Evolutionary conservation across 768 basidiomycete species (phyloP).

Genomic region (Trichaptum fuscoviolaceum): DNA sequence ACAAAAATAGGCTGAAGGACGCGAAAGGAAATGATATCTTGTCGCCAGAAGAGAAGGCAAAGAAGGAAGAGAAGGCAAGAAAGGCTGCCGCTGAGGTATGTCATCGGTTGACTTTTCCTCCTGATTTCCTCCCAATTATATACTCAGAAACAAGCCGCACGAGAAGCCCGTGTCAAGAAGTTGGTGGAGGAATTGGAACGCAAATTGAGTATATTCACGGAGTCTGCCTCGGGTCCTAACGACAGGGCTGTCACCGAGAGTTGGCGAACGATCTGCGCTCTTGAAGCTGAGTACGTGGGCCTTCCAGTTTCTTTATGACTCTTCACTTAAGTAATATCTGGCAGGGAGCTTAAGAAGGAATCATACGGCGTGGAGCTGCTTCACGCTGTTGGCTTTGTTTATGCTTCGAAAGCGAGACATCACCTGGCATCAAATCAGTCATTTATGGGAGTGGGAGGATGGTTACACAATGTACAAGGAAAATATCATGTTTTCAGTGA

Average conservation of each 20-base stretch:
- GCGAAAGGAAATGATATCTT: slow-evolving; percentile 40
- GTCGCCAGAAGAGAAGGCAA: slow-evolving; percentile 35
- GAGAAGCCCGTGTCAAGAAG: slow-evolving; percentile 69
- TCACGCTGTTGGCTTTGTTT: slow-evolving; percentile 83
- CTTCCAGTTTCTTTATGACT: slow-evolving; percentile 2
- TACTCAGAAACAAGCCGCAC: slow-evolving; percentile 69
- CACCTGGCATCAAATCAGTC: slow-evolving; percentile 69
- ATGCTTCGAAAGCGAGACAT: slow-evolving; percentile 77
- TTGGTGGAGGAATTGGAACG: slow-evolving; percentile 75
- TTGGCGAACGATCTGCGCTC: slow-evolving; percentile 70
- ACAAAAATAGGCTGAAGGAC: slow-evolving; percentile 40
- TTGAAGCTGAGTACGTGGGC: slow-evolving; percentile 75
- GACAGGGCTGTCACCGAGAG: slow-evolving; percentile 67
- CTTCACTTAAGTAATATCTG: slow-evolving; percentile 6
- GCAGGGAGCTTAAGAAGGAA: slow-evolving; percentile 75
- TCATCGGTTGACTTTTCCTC: slow-evolving; percentile 8
- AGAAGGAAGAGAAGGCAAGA: slow-evolving; percentile 62
- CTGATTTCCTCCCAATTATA: slow-evolving; percentile 7
- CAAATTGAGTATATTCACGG: slow-evolving; percentile 84
- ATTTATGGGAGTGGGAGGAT: slow-evolving; percentile 80
- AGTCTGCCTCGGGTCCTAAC: slow-evolving; percentile 66
- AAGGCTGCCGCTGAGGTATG: slow-evolving; percentile 65
- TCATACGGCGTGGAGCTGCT: slow-evolving; percentile 85
- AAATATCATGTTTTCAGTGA: slow-evolving; percentile 93
- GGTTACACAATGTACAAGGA: slow-evolving; percentile 88